Percentiles rank a stretch among this genome's conserved stretches.
These are phyloP conservation scores for Ceratocystis lukuohia DNA, from an alignment of 2,329 filamentous ascomycete genomes.

Conservation along the genomic window DNA sequence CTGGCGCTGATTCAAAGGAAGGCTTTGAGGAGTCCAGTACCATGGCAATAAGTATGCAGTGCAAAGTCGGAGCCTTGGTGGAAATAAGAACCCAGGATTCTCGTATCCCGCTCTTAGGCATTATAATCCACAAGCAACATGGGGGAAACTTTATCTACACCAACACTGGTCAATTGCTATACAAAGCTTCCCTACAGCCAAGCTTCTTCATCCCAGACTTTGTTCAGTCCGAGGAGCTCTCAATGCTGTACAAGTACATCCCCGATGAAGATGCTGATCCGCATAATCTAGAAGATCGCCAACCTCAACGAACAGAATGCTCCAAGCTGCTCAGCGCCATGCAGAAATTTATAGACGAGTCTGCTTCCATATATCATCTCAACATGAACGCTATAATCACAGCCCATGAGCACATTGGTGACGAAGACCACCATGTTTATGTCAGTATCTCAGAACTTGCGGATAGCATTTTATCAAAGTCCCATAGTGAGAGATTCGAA, in stretches of 20 bases:
- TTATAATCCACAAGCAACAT: conserved; percentile 40
- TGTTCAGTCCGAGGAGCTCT: conserved; percentile 30
- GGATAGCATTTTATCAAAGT: conserved; percentile 21
- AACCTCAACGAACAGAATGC: conserved; percentile 35
- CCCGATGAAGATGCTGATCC: conserved; percentile 17
- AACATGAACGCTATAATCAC: conserved; percentile 37
- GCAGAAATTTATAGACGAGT: conserved; percentile 31
- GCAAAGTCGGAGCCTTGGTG: conserved; percentile 16
- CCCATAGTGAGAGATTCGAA: neutral
- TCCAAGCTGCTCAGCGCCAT: conserved; percentile 35
- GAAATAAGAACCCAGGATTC: conserved; percentile 27
- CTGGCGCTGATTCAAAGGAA: conserved; percentile 4
- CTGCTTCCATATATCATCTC: conserved; percentile 35
- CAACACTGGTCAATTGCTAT: conserved; percentile 37
- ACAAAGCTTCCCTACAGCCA: conserved; percentile 31
- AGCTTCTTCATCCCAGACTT: conserved; percentile 40
- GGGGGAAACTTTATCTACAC: conserved; percentile 43
- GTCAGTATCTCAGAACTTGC: conserved; percentile 41
- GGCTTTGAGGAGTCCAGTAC: neutral
- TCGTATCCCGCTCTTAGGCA: conserved; percentile 35
- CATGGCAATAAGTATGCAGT: neutral
- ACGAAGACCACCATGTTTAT: conserved; percentile 30
- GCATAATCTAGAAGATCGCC: conserved; percentile 21
- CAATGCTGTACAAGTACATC: conserved; percentile 24
- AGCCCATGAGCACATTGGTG: conserved; percentile 31